These are phyloP conservation scores for Blastobotrys arbuscula DNA, from an alignment of 1,139 yeast genomes.

Conservation along the genomic window DNA sequence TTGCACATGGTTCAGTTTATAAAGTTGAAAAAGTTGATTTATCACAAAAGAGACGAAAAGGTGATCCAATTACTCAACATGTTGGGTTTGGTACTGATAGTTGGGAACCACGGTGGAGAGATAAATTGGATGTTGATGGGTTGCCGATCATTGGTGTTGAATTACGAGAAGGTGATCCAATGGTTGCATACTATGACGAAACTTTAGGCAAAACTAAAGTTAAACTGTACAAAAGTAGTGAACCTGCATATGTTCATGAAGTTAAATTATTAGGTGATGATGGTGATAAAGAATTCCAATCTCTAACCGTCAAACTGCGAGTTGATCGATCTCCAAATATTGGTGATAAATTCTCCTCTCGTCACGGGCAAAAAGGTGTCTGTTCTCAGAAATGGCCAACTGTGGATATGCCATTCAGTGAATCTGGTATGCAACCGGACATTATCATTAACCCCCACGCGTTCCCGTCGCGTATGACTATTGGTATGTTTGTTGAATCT, in stretches of 20 bases:
- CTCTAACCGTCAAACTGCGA: constrained; percentile 82
- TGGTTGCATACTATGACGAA: constrained; percentile 89
- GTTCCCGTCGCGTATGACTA: constrained; percentile 99
- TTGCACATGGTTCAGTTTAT: constrained; percentile 94
- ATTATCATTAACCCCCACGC: constrained; percentile 98
- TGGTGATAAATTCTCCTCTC: constrained; percentile 96
- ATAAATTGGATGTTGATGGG: constrained; percentile 86
- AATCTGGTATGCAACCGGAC: constrained; percentile 94
- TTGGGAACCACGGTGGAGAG: constrained; percentile 89
- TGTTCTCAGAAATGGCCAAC: constrained; percentile 98
- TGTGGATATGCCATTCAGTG: constrained; percentile 94
- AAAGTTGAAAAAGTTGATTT: constrained; percentile 90
- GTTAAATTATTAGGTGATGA: constrained; percentile 91
- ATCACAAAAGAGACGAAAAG: constrained; percentile 71
- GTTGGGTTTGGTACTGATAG: constrained; percentile 91
- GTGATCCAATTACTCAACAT: constrained; percentile 92
- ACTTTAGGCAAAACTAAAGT: constrained; percentile 86
- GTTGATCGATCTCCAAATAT: constrained; percentile 88
- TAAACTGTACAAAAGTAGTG: constrained; percentile 88
- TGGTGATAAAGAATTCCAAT: constrained; percentile 76
- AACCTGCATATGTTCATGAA: constrained; percentile 93
- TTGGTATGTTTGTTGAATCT: constrained; percentile 98
- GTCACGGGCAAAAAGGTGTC: constrained; percentile 99
- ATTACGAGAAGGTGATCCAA: constrained; percentile 94
- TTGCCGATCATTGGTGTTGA: constrained; percentile 83